phyloP scores from a whole-genome alignment of 257 asterid species.

The Salvia rosmarinus region DNA sequence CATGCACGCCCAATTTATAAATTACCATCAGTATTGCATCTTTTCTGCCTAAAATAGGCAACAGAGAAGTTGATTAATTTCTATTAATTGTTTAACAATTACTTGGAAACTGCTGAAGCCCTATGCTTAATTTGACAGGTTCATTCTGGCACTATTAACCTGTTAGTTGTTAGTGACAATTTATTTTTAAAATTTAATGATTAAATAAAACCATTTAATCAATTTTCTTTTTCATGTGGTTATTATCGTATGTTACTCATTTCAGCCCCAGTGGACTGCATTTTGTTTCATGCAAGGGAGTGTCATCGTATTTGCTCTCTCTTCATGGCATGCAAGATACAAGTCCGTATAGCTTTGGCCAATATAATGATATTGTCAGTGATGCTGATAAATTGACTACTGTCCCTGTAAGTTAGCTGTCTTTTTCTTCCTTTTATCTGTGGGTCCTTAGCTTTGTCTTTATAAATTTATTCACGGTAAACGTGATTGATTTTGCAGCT shows the following conservation, averaged over 20 bases:
- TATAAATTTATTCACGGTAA: slow-evolving; percentile 28
- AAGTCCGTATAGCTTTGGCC: slow-evolving; percentile 30
- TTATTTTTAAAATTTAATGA: background rate
- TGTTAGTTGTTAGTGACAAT: background rate
- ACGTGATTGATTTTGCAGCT: slow-evolving; percentile 49
- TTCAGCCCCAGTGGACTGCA: slow-evolving; percentile 87
- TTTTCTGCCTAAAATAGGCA: slow-evolving; percentile 1
- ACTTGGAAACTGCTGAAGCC: background rate
- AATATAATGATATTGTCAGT: slow-evolving; percentile 32
- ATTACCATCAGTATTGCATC: background rate
- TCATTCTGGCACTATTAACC: background rate
- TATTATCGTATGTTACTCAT: slow-evolving; percentile 32
- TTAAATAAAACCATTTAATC: background rate
- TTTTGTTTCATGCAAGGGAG: slow-evolving; percentile 77
- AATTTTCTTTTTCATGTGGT: background rate
- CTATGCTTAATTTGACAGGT: background rate
- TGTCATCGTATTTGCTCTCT: slow-evolving; percentile 65
- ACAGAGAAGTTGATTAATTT: background rate
- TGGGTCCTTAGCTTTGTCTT: slow-evolving; percentile 5
- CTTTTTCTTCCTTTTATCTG: slow-evolving; percentile 9
- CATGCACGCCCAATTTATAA: background rate
- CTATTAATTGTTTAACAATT: background rate
- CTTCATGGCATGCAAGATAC: slow-evolving; percentile 57
- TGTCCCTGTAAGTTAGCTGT: slow-evolving; percentile 38
- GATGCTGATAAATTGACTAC: slow-evolving; percentile 42